Evolutionary conservation across 768 basidiomycete species (phyloP).

Genomic region (Harrya chromipes): DNA sequence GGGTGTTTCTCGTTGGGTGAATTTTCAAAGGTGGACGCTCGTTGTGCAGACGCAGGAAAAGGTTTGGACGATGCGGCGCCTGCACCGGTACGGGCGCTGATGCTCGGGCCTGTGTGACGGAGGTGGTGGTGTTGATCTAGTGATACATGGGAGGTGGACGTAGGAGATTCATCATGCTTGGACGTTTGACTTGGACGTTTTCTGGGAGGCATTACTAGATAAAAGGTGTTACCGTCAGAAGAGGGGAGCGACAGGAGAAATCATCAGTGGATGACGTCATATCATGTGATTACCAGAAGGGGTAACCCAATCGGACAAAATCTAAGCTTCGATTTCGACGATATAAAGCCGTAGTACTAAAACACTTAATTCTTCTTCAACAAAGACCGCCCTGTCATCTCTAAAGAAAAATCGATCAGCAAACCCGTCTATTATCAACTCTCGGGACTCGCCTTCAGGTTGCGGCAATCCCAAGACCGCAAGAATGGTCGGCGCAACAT

Average conservation of each 20-base stretch:
- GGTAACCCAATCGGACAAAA: no score
- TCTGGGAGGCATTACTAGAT: constrained; percentile 14
- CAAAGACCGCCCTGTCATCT: constrained; percentile 31
- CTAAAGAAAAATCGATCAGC: constrained; percentile 12
- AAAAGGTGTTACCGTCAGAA: not conserved
- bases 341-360: not conserved
- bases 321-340: no score
- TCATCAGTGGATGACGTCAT: constrained; percentile 13
- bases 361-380: constrained; percentile 24
- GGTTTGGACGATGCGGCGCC: constrained; percentile 2
- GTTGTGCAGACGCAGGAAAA: not conserved
- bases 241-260: not conserved
- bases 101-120: constrained; percentile 19
- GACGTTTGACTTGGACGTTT: constrained; percentile 12
- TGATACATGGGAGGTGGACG: constrained; percentile 4
- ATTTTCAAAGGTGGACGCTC: not conserved
- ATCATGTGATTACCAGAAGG: constrained; percentile 11
- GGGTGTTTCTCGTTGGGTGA: not conserved
- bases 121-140: constrained; percentile 15
- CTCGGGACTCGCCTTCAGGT: constrained; percentile 54
- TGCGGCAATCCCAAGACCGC: constrained; percentile 71
- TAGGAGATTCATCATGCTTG: constrained; percentile 3
- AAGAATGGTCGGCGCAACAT: constrained; percentile 88
- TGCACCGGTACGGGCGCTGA: constrained; percentile 2
- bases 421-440: not conserved